These are phyloP conservation scores for Salix suchowensis DNA, from an alignment of 345 rosid species.

Conservation along the genomic window DNA sequence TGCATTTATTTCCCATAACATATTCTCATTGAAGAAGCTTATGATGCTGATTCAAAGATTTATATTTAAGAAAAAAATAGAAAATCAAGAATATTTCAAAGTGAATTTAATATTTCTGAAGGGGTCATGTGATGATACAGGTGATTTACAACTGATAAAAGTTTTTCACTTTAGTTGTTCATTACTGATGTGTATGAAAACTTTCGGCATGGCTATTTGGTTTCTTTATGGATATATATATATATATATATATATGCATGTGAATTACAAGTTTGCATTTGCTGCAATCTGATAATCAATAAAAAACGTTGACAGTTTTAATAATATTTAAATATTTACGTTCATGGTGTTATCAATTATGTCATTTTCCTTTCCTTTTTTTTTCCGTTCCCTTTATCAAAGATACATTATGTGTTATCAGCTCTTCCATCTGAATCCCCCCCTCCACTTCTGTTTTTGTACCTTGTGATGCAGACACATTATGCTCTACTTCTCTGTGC, in stretches of 20 bases:
- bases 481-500: slow-evolving; percentile 67
- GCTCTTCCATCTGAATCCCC: slow-evolving; percentile 5
- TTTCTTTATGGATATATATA: background rate
- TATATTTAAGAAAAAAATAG: background rate
- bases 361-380: background rate
- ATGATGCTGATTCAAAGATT: background rate
- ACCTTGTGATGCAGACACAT: slow-evolving; percentile 53
- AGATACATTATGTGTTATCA: background rate
- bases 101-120: background rate
- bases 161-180: background rate
- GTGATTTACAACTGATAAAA: background rate
- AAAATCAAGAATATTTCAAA: background rate
- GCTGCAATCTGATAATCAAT: background rate
- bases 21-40: background rate
- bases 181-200: background rate
- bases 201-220: background rate
- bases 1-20: background rate
- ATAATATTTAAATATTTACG: background rate
- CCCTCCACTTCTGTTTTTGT: slow-evolving; percentile 1
- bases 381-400: background rate
- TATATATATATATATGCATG: background rate
- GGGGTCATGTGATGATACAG: background rate
- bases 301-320: background rate
- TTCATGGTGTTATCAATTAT: background rate
- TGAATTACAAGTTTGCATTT: background rate